These are phyloP conservation scores for Leccinum pachyderme DNA, from an alignment of 1,284 basidiomycete species.

Conservation along the genomic window DNA sequence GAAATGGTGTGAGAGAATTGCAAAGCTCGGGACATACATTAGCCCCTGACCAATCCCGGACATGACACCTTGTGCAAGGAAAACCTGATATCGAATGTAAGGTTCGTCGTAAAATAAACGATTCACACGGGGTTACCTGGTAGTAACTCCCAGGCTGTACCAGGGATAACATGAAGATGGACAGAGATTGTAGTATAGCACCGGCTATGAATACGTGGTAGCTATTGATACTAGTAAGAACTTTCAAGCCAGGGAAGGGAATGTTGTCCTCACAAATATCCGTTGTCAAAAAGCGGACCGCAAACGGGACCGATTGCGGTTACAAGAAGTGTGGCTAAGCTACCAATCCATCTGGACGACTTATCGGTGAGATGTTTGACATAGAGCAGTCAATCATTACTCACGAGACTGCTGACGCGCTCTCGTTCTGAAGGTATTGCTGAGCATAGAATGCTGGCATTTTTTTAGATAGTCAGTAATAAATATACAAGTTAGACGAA, in stretches of 20 bases:
- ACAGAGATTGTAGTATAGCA: constrained; percentile 25
- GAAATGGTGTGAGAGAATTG: constrained; percentile 39
- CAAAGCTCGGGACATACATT: constrained; percentile 33
- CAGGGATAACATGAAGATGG: constrained; percentile 39
- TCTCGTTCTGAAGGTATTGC: constrained; percentile 33
- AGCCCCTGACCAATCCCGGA: constrained; percentile 35
- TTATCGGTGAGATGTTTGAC: not conserved
- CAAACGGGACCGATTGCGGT: constrained; percentile 23
- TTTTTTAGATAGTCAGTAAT: not conserved
- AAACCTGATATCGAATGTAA: constrained; percentile 20
- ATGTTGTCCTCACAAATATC: constrained; percentile 30
- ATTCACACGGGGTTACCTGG: constrained; percentile 21
- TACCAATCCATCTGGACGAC: constrained; percentile 30
- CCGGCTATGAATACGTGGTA: constrained; percentile 19
- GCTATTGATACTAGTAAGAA: constrained; percentile 4
- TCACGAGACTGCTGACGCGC: constrained; percentile 31
- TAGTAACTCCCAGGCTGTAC: constrained; percentile 35
- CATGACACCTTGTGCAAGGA: constrained; percentile 36
- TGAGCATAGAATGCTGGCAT: constrained; percentile 30
- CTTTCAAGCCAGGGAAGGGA: not conserved
- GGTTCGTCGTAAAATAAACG: not conserved
- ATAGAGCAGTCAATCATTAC: not conserved
- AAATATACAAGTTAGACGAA: not conserved
- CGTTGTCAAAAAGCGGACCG: constrained; percentile 29
- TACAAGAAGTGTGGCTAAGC: constrained; percentile 20